Base-by-base conservation (phyloP, 768 basidiomycete species). In the Strobilomyces confusus region DNA sequence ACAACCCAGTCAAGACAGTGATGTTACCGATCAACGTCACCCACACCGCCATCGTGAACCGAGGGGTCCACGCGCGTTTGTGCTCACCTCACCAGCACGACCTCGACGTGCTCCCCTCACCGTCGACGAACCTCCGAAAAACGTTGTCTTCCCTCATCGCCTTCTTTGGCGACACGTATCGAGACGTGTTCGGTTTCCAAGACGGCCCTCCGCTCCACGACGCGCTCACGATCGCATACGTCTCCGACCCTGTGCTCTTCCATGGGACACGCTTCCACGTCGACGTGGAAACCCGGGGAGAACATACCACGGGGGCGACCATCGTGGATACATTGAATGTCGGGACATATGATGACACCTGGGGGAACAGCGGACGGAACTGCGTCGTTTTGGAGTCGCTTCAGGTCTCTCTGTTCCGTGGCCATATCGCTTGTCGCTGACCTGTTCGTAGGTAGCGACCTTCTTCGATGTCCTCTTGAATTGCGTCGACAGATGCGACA, bases 1-100 rank as follows among this genome's bases (percentile, higher is more conserved):
- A 92, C 62, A 77, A 76, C 6, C 84, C 87, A 3, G 74, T 89
- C 8, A 84, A 81, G 72, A 81, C 73, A 26, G 71, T 74, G 15
- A 92, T 92, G 91, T 81, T 92, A 25, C 89, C 90, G 0, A 79
- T 95, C 59, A 94, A 95, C 62, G 87, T 93, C 17, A 90, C 92
- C 3, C 93, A 95, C 66, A 86, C 81, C 1, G 89, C 88, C 4
- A 87, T 95, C 56, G 85, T 89, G 41, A 86, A 82, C 3, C 64
- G 70, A 20, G 61, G 68, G 11, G 70, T 85, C 30, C 86, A 85
- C 58, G 54, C 70, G 0, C 70, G 72, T 20, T 73, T 94, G 3
- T 77, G 90, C 29, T 73, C 77, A 9, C 72, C 77, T 8, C 57
- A 74, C 9, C 56, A 65, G 5, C 73, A 72, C 5, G 61, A 62